A percentile compares a stretch with the other conserved stretches of the same genome.
Evolutionary conservation across 73 alveolate species (phyloP).

Genomic region (Paramecium bursaria): DNA sequence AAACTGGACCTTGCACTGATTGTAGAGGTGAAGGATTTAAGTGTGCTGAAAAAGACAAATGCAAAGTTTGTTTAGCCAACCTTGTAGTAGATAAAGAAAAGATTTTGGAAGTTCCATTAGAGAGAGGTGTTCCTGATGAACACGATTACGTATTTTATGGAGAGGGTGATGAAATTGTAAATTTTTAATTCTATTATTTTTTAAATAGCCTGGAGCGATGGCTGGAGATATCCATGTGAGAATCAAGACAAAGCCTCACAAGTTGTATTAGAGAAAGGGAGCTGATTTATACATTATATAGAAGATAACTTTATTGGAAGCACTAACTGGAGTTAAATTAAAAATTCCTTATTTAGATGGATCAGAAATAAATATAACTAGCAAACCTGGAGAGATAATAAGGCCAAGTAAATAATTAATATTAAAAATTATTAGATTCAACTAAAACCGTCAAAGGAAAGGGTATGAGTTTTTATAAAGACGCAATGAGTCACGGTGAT

Average conservation of each 20-base stretch:
- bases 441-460: constrained; percentile 47
- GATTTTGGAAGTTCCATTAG: constrained; percentile 60
- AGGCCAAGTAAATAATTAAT: constrained; percentile 72
- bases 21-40: constrained; percentile 92
- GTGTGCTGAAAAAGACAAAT: constrained; percentile 81
- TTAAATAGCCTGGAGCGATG: constrained; percentile 93
- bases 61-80: constrained; percentile 91
- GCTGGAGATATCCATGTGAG: constrained; percentile 96
- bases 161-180: constrained; percentile 99
- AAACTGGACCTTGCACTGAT: constrained; percentile 87
- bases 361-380: constrained; percentile 73
- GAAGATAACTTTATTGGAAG: constrained; percentile 87
- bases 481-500: constrained; percentile 62
- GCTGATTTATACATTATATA: constrained; percentile 90
- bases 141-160: constrained; percentile 94
- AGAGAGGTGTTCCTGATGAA: constrained; percentile 89
- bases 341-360: constrained; percentile 88
- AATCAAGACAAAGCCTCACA: constrained; percentile 84
- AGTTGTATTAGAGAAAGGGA: constrained; percentile 88
- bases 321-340: constrained; percentile 87
- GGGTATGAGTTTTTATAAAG: constrained; percentile 67
- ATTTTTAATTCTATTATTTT: too few relatives aligned
- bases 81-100: constrained; percentile 74
- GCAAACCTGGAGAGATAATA: constrained; percentile 91
- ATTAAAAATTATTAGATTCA: constrained; percentile 13